Conservation (phyloP, 1,139 yeast genomes). For the Hyphopichia wangnamkhiaoensis region DNA sequence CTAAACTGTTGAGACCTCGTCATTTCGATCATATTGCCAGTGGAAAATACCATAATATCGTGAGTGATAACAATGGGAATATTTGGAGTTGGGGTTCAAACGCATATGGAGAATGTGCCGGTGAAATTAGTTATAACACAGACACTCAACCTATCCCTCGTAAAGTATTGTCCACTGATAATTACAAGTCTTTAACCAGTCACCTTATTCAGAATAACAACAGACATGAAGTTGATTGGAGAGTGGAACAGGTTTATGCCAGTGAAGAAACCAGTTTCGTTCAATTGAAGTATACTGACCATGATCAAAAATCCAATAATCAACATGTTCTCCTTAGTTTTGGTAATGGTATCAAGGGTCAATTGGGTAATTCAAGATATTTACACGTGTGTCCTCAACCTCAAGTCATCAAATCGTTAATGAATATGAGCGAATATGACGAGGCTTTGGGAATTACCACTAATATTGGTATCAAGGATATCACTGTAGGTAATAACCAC, state of each 20-base stretch:
- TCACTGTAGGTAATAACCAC: constrained; percentile 70
- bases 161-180: constrained; percentile 36
- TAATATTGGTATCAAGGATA: constrained; percentile 48
- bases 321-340: constrained; percentile 53
- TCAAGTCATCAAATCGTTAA: constrained; percentile 53
- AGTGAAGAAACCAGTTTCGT: constrained; percentile 70
- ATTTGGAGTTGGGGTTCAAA: constrained; percentile 88
- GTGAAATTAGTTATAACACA: constrained; percentile 62
- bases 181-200: constrained; percentile 20
- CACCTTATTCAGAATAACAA: constrained; percentile 30
- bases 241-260: constrained; percentile 58
- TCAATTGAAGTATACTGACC: constrained; percentile 30
- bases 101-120: constrained; percentile 80
- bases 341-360: constrained; percentile 90
- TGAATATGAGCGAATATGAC: constrained; percentile 44
- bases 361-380: constrained; percentile 76
- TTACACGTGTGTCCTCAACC: constrained; percentile 76
- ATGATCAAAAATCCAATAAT: constrained; percentile 16
- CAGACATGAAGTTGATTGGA: constrained; percentile 35
- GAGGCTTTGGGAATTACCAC: constrained; percentile 31
- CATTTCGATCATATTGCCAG: constrained; percentile 61
- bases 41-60: constrained; percentile 75
- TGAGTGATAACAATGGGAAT: constrained; percentile 59
- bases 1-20: constrained; percentile 38
- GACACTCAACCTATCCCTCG: constrained; percentile 73